These are phyloP conservation scores for Vanrija pseudolonga DNA, from an alignment of 1,284 basidiomycete genomes.

Conservation along the genomic window DNA sequence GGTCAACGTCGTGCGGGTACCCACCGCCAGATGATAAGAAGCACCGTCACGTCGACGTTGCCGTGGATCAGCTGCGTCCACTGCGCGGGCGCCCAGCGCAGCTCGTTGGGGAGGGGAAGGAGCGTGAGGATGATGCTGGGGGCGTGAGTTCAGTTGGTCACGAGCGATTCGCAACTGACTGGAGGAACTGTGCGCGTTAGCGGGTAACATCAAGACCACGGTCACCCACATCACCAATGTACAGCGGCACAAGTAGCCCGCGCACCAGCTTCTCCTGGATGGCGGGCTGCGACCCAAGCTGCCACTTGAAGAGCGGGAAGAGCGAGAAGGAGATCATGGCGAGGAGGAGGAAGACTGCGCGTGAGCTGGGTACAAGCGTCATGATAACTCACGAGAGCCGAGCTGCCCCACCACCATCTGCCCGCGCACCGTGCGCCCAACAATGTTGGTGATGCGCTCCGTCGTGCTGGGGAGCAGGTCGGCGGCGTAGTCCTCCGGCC, in stretches of 20 bases:
- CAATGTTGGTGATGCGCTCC: conserved; percentile 19
- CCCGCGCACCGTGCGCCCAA: conserved; percentile 35
- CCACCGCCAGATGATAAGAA: conserved; percentile 41
- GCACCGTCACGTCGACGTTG: conserved; percentile 43
- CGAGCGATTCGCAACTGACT: conserved; percentile 7
- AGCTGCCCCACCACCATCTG: conserved; percentile 42
- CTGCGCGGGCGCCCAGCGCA: conserved; percentile 22
- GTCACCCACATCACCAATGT: conserved; percentile 40
- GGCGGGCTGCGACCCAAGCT: conserved; percentile 7
- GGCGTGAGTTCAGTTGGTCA: background rate
- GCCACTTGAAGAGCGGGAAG: conserved; percentile 32
- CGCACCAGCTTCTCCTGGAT: conserved; percentile 38
- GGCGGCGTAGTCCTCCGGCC: conserved; percentile 35
- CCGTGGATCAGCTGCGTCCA: conserved; percentile 49
- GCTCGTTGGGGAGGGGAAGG: conserved; percentile 30
- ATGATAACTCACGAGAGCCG: conserved; percentile 47
- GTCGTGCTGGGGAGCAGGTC: conserved; percentile 35
- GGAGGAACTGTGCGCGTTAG: conserved; percentile 3
- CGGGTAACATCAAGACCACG: conserved; percentile 7
- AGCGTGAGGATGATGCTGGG: conserved; percentile 33
- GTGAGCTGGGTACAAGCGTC: conserved; percentile 17
- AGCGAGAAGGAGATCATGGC: conserved; percentile 45
- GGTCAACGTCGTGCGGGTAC: conserved; percentile 3
- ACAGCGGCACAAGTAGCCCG: conserved; percentile 41
- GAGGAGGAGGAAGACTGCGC: conserved; percentile 41